phyloP scores from a whole-genome alignment of 169 alveolate genomes.

The Plasmodium knowlesi region DNA sequence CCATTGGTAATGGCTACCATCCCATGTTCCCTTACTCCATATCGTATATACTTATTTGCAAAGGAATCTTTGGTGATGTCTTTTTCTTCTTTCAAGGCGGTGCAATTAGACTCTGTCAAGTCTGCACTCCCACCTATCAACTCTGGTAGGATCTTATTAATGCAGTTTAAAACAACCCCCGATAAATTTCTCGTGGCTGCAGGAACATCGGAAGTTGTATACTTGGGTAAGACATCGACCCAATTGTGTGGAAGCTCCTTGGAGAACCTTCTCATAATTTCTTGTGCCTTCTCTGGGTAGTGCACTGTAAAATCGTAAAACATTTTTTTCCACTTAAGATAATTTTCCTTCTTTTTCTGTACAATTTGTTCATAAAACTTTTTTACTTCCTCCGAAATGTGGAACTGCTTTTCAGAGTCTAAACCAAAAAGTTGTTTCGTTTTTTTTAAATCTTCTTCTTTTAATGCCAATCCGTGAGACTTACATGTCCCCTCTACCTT shows the following conservation, averaged over 20 bases:
- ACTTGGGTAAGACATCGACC: conserved; percentile 69
- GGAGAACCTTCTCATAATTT: conserved; percentile 73
- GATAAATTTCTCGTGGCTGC: conserved; percentile 74
- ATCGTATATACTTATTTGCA: conserved; percentile 74
- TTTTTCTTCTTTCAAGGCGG: conserved; percentile 57
- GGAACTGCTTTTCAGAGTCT: conserved; percentile 80
- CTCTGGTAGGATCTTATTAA: conserved; percentile 80
- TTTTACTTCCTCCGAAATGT: conserved; percentile 80
- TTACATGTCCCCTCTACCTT: conserved; percentile 84
- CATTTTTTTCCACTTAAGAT: conserved; percentile 78
- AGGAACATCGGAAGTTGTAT: conserved; percentile 47
- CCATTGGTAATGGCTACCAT: conserved; percentile 88
- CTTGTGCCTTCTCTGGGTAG: conserved; percentile 77
- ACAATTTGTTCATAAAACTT: conserved; percentile 59
- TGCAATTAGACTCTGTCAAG: conserved; percentile 82
- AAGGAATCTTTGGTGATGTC: conserved; percentile 32
- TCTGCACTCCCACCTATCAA: conserved; percentile 88
- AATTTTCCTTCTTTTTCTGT: conserved; percentile 68
- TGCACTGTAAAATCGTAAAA: conserved; percentile 70
- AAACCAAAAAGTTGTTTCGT: conserved; percentile 78
- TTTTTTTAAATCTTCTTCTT: conserved; percentile 83
- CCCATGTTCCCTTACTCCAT: conserved; percentile 88
- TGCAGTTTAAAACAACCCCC: conserved; percentile 63
- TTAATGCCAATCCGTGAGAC: conserved; percentile 88
- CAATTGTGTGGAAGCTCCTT: conserved; percentile 63